These are phyloP conservation scores for Boletus coccyginus DNA, from an alignment of 768 basidiomycete species.

Conservation along the genomic window DNA sequence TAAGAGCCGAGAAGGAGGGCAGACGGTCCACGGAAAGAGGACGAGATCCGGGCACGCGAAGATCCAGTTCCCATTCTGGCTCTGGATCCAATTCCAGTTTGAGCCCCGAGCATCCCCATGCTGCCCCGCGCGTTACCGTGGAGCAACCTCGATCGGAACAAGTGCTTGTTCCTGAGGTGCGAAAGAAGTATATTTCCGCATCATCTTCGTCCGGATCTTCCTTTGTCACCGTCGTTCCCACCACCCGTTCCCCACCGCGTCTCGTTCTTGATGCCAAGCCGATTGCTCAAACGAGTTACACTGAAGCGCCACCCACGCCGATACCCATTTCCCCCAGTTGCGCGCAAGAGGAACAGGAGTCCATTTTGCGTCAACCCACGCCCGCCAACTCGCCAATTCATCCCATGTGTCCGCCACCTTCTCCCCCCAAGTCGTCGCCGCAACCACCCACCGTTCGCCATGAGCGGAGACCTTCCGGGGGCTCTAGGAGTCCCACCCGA, in stretches of 20 bases:
- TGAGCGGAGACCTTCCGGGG: conserved; percentile 16
- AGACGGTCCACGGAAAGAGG: conserved; percentile 29
- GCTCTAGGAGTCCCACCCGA: conserved; percentile 27
- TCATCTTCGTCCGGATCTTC: conserved; percentile 31
- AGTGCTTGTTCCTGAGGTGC: conserved; percentile 8
- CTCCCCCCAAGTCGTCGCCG: conserved; percentile 3
- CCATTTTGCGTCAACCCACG: conserved; percentile 46
- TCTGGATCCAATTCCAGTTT: conserved; percentile 38
- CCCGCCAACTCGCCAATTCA: conserved; percentile 62
- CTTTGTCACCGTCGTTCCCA: conserved; percentile 9
- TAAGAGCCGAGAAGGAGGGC: conserved; percentile 24
- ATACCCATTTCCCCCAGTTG: conserved; percentile 24
- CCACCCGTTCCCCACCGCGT: conserved; percentile 23
- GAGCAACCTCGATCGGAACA: conserved; percentile 10
- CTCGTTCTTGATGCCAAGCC: conserved; percentile 30
- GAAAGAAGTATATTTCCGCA: conserved; percentile 13
- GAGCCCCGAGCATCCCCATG: conserved; percentile 28
- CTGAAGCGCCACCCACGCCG: conserved; percentile 13
- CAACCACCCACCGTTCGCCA: conserved; percentile 1
- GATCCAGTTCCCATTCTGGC: conserved; percentile 21
- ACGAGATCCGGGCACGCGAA: conserved; percentile 27
- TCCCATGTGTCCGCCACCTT: conserved; percentile 25
- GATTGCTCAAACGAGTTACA: conserved; percentile 25
- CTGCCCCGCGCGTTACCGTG: not conserved
- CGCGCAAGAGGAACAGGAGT: conserved; percentile 35